Conservation (phyloP, 2,329 filamentous ascomycete species). For the Fusarium anthophilum region DNA sequence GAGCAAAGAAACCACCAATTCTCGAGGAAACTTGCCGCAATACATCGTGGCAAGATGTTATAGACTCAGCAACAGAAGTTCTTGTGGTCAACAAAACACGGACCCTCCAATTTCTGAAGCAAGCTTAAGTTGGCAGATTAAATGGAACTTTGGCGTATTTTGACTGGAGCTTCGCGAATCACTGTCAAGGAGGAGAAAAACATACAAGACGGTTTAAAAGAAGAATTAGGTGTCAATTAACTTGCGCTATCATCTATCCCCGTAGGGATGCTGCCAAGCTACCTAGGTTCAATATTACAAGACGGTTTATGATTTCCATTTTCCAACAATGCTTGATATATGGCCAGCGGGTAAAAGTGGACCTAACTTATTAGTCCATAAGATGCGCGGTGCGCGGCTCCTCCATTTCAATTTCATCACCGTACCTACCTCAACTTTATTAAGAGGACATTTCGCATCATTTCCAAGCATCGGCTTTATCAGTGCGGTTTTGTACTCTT, state of each 20-base stretch:
- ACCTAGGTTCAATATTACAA: too few species aligned
- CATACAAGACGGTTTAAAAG: background rate
- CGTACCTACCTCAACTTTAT: background rate
- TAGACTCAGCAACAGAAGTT: slow-evolving; percentile 44
- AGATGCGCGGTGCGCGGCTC: slow-evolving; percentile 17
- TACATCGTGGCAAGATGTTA: slow-evolving; percentile 49
- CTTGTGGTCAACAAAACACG: slow-evolving; percentile 40
- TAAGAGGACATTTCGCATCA: background rate
- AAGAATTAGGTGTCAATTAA: too few species aligned
- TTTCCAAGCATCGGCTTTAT: background rate
- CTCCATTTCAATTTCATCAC: background rate
- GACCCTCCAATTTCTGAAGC: slow-evolving; percentile 35
- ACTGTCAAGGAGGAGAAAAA: background rate
- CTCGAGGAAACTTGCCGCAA: slow-evolving; percentile 48
- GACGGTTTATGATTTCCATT: background rate
- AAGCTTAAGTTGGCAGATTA: background rate
- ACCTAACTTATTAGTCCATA: background rate
- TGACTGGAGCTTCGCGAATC: background rate
- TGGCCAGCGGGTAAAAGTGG: slow-evolving; percentile 27
- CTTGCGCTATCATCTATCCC: too few species aligned
- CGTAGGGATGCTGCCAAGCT: too few species aligned
- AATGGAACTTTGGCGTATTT: background rate
- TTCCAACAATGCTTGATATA: background rate
- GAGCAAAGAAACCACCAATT: slow-evolving; percentile 31
- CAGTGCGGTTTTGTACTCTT: background rate